Conservation (phyloP, 805 yeast genomes). For the Candida taoyuanica region DNA sequence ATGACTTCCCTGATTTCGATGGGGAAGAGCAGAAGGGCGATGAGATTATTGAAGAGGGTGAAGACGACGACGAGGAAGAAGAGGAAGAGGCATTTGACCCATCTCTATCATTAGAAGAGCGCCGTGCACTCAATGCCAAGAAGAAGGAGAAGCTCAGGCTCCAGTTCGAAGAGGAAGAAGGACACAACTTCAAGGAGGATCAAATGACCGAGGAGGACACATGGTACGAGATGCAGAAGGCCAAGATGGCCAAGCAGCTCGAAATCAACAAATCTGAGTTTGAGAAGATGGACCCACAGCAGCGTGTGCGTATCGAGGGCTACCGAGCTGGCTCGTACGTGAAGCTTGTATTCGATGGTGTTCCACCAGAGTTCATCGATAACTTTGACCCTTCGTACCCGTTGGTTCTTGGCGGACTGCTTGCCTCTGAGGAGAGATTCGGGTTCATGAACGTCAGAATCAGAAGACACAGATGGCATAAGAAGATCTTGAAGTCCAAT, state of each 20-base stretch:
- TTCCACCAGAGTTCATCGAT: slow-evolving; percentile 89
- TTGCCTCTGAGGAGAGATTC: slow-evolving; percentile 87
- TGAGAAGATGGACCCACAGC: slow-evolving; percentile 67
- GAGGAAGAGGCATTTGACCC: slow-evolving; percentile 31
- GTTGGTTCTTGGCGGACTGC: slow-evolving; percentile 82
- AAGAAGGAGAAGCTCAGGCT: slow-evolving; percentile 84
- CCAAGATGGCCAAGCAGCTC: slow-evolving; percentile 92
- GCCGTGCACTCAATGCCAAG: slow-evolving; percentile 76
- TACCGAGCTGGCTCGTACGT: slow-evolving; percentile 92
- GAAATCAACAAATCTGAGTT: slow-evolving; percentile 86
- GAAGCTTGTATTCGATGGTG: slow-evolving; percentile 70
- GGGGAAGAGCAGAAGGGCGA: slow-evolving; percentile 44
- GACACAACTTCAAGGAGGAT: slow-evolving; percentile 72
- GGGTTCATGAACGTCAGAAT: slow-evolving; percentile 91
- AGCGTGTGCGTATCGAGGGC: slow-evolving; percentile 83
- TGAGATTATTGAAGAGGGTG: slow-evolving; percentile 37
- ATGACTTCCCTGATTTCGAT: slow-evolving; percentile 53
- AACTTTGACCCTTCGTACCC: slow-evolving; percentile 85
- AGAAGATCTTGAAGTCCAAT: slow-evolving; percentile 87
- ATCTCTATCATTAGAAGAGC: slow-evolving; percentile 58
- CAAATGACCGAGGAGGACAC: slow-evolving; percentile 86
- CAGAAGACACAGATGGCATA: slow-evolving; percentile 99
- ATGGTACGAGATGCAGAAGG: slow-evolving; percentile 97
- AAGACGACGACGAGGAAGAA: slow-evolving; percentile 36
- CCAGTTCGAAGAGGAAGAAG: slow-evolving; percentile 84